These are phyloP conservation scores for Ustilago lituana DNA, from an alignment of 1,284 basidiomycete species.

Conservation along the genomic window DNA sequence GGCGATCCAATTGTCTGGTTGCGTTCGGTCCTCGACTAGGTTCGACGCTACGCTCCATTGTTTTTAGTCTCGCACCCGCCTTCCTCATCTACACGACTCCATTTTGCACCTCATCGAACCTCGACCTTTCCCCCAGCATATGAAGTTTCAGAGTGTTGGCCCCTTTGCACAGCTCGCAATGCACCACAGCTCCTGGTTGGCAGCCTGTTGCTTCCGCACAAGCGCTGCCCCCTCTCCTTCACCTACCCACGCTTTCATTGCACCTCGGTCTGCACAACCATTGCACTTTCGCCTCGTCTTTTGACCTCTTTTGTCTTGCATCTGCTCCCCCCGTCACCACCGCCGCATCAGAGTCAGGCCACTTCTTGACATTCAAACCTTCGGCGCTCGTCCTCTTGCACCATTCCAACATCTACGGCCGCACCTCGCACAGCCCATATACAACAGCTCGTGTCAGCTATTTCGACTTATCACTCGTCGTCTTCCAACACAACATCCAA, in stretches of 20 bases:
- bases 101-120: conserved; percentile 6
- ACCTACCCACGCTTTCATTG: not conserved
- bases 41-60: not conserved
- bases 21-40: conserved; percentile 3
- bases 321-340: too few species aligned
- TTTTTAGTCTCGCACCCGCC: not conserved
- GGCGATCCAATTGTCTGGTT: too few species aligned
- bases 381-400: too few species aligned
- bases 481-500: too few species aligned
- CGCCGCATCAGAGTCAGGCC: too few species aligned
- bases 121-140: conserved; percentile 3
- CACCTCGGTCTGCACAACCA: not conserved
- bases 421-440: too few species aligned
- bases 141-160: not conserved
- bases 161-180: conserved; percentile 5
- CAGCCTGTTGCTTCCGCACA: conserved; percentile 6
- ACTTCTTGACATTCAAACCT: too few species aligned
- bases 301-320: too few species aligned
- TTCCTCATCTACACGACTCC: not conserved
- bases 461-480: too few species aligned
- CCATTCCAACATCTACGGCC: not conserved
- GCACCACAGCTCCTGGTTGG: not conserved
- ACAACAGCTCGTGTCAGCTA: too few species aligned
- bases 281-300: too few species aligned
- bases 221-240: not conserved